Evolutionary conservation across 257 asterid species (phyloP).

Genomic region (Rehmannia glutinosa): DNA sequence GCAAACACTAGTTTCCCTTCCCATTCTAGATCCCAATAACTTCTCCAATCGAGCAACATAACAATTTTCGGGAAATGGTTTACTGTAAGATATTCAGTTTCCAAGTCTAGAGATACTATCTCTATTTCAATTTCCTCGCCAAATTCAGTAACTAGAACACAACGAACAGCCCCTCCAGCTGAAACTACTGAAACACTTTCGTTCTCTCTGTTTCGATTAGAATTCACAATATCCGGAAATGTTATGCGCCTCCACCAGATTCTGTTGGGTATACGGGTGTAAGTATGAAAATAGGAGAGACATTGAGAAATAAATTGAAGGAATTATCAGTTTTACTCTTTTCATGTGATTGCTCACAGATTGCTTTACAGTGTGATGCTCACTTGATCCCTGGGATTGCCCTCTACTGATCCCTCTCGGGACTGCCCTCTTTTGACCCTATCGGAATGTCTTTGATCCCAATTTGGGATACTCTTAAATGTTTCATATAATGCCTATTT

Average conservation of each 20-base stretch:
- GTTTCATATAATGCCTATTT: no score
- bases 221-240: background rate
- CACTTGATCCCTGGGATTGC: no score
- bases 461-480: no score
- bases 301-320: no score
- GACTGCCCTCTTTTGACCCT: no score
- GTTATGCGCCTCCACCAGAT: constrained; percentile 25
- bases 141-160: background rate
- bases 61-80: background rate
- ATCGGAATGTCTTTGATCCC: no score
- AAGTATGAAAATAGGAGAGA: no score
- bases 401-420: no score
- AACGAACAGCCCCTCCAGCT: constrained; percentile 5
- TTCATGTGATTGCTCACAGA: no score
- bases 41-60: background rate
- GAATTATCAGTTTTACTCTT: no score
- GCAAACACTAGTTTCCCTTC: constrained; percentile 26
- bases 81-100: constrained; percentile 13
- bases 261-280: no score
- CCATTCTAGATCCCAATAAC: constrained; percentile 12
- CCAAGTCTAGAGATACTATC: constrained; percentile 28
- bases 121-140: background rate
- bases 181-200: background rate
- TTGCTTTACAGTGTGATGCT: no score
- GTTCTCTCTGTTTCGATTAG: background rate